Percentiles rank a stretch among this genome's conserved stretches.
Evolutionary conservation across 805 yeast species (phyloP).

Genomic region (Saturnispora hagleri): DNA sequence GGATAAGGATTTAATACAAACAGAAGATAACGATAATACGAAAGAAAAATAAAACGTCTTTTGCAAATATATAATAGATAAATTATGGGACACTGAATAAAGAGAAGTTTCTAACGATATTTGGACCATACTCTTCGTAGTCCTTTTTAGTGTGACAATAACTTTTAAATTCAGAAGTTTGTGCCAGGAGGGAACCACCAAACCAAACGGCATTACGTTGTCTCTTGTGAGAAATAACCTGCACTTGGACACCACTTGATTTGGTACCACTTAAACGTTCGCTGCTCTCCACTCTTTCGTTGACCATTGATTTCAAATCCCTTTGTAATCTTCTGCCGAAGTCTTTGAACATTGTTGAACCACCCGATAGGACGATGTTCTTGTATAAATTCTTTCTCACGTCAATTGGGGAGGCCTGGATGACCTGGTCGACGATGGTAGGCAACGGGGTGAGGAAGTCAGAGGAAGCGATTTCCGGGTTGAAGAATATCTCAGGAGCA

Average conservation of each 20-base stretch:
- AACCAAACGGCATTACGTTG: conserved; percentile 99
- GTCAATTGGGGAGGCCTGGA: conserved; percentile 93
- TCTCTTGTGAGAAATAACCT: conserved; percentile 92
- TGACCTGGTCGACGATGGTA: conserved; percentile 88
- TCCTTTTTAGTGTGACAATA: conserved; percentile 96
- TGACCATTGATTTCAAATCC: conserved; percentile 80
- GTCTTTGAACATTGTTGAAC: conserved; percentile 97
- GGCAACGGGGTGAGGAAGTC: conserved; percentile 96
- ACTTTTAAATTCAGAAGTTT: conserved; percentile 91
- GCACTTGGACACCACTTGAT: conserved; percentile 93
- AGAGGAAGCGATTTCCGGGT: conserved; percentile 92
- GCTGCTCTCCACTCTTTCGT: conserved; percentile 75
- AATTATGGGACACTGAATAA: conserved; percentile 77
- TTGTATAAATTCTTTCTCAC: conserved; percentile 94
- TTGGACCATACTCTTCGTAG: conserved; percentile 96
- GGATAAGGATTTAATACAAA: not conserved
- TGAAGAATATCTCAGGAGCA: conserved; percentile 98
- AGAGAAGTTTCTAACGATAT: conserved; percentile 93
- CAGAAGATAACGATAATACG: not conserved
- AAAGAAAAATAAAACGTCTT: not conserved
- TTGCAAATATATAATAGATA: not conserved
- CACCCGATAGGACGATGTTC: conserved; percentile 94
- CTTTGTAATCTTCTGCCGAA: conserved; percentile 96
- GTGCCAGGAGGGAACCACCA: conserved; percentile 95
- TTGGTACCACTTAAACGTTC: conserved; percentile 68